Base-by-base conservation (phyloP, 2,329 filamentous ascomycete genomes). In the Penicillium freii region DNA sequence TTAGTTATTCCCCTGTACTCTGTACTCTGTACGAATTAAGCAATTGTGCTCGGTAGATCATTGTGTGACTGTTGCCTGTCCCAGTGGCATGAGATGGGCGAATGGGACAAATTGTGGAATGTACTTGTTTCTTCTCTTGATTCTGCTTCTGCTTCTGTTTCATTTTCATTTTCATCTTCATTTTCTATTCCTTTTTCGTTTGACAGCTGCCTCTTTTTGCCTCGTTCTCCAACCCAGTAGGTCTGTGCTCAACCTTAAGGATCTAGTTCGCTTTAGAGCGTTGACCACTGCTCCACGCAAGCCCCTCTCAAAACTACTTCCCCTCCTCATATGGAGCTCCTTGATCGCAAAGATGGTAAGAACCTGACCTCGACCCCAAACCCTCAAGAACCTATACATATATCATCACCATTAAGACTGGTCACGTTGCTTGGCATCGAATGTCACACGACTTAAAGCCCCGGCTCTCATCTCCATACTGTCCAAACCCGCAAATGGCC, bases 281-380 rank as follows among this genome's bases (percentile, higher is more conserved):
- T 56, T 42, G 46, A 51, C 31, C 46, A 44, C 39, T 45, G n/a
- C 45, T 50, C 45, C 52, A 36, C 53, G 31, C 38, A 54, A 45
- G 39, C 46, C 55, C 54, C 46, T 52, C 57, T 29, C 39, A 33
- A 23, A 31, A 33, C 43, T 33, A 47, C 27, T 25, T 51, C 50
- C 50, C 60, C 51, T 43, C 45, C 56, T 59, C 66, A 59, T 67
- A 72, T 71, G 71, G 67, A 67, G 60, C 57, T 55, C 55, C 51
- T 50, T 57, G 44, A 47, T 64, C 46, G 51, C 61, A 63, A 66
- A 73, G 54, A 76, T 76, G 73, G 73, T 75, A 63, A 68, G 69
- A 67, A 15, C 17, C 4, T 27, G 5, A 34, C 13, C 31, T 31
- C 10, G 9, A 34, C 10, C 17, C 11, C 17, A 5, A 11, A 48